phyloP scores from a whole-genome alignment of 2,329 filamentous ascomycete species.

The Cytospora leucostoma region DNA sequence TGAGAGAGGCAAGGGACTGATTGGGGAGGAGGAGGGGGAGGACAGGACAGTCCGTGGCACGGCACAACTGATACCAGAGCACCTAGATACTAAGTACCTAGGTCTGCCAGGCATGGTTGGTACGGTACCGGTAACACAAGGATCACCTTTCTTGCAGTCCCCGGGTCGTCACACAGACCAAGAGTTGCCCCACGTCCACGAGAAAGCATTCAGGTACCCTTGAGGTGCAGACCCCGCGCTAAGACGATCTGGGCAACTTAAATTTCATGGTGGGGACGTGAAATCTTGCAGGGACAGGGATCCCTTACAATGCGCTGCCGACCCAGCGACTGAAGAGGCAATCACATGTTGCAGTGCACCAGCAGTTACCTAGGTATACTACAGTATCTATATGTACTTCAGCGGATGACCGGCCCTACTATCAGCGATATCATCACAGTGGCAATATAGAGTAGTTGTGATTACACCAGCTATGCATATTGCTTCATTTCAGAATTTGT shows the following conservation, averaged over 20 bases:
- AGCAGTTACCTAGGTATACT: no score
- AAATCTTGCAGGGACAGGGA: neutral
- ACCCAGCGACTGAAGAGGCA: neutral
- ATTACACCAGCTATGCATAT: no score
- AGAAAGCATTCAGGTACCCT: neutral
- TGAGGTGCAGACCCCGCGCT: neutral
- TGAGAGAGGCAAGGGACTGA: neutral
- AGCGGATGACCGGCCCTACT: no score
- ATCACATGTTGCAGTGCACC: neutral
- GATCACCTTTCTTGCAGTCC: neutral
- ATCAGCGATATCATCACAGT: no score
- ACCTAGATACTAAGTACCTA: no score
- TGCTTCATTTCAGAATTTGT: no score
- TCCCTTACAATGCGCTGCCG: neutral
- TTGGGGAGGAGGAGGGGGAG: neutral
- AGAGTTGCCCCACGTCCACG: neutral
- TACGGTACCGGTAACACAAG: no score
- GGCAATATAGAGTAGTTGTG: no score
- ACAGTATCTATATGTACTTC: no score
- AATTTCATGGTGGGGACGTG: neutral
- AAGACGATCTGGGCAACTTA: neutral
- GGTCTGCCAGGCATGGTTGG: no score
- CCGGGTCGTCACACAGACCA: neutral
- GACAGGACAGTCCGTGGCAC: no score
- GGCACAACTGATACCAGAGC: neutral